Base-by-base conservation (phyloP, 2,329 filamentous ascomycete genomes). In the Helicocarpus griseus region DNA sequence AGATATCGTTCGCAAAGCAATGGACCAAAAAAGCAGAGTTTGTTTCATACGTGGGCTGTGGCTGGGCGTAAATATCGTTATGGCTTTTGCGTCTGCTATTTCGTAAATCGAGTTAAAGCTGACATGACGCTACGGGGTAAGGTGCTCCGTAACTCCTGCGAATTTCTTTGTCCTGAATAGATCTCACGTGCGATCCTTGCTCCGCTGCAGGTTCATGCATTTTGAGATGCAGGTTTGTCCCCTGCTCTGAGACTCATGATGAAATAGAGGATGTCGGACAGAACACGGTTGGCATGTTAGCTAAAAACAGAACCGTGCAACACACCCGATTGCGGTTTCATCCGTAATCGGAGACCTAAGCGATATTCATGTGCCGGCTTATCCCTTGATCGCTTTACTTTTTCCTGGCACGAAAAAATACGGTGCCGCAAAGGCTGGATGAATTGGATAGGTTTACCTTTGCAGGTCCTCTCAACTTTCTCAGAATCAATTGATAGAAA, bases 111-210 rank as follows among this genome's bases (percentile, higher is more conserved):
- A 21, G 17, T 11, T 22, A 2, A 8, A 40, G 40, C 14, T n/a
- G 24, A 19, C 4, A 29, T 14, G 9, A 35, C 31, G 8, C 14
- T 31, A 35, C 19, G 17, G 19, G 5, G 11, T 8, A n/a, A 19
- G 14, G 41, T 26, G n/a, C 41, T 4, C 19, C 41, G 21, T 9
- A 19, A 17, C 28, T 19, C 28, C 3, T 19, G 40, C 9, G 29
- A 19, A 36, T 36, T 19, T 36, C 45, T 47, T 47, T 47, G 45
- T 47, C 31, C 45, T 47, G 45, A 29, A 35, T 26, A n/a, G 5
- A 33, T 47, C 31, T 35, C 44, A 47, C 29, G 31, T 47, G 45
- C 8, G 28, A 35, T 17, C 43, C 43, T 46, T 21, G 29, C 11
- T 21, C 29, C 11, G 22, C 14, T 6, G 13, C 39, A 26, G 17